Base-by-base conservation (phyloP, 352 stramenopile species). In the Globisporangium cylindrosporum region DNA sequence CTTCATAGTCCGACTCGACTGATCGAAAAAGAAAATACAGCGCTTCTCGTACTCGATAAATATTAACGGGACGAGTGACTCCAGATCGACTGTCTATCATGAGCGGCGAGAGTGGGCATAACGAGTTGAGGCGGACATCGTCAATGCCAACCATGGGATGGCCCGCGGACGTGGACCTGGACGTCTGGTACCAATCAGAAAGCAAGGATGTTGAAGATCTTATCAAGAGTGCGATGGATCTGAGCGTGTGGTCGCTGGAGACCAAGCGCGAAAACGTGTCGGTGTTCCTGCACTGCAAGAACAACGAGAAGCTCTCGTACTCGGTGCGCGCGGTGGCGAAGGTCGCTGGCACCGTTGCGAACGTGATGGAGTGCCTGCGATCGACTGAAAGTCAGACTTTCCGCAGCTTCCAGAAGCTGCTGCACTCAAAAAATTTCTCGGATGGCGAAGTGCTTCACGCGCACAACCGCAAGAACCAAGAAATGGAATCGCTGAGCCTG, bases 251-350 rank as follows among this genome's bases (percentile, higher is more conserved):
- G 88, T 76, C 86, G 29, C 77, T 94, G 22, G 86, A 94, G 67
- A 76, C 69, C 18, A 80, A 84, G 63, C 86, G 86, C 54, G 81
- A 91, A 56, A 79, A 82, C 62, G 79, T 84, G 14, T 75, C 73
- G 57, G 73, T 93, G n/a, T 94, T 92, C 66, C 24, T 90, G 22
- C 85, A 96, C 76, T 81, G 80, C 73, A 92, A 94, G 67, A 96
- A 94, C 76, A 93, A 84, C 62, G 84, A 93, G 63, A 87, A 89
- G 15, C 74, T 86, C 9, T 87, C 79, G 27, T 93, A 88, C 68
- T 90, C 77, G 61, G 78, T 94, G 32, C 86, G 88, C 51, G 79
- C 82, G 0, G 85, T 94, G 20, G 83, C 84, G 12, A 86, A 82
- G 57, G 78, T 94, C 22, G 69, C 85, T 0, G 85, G 85, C 46